Conservation (phyloP, 2,329 filamentous ascomycete genomes). For the Curvularia sp. region DNA sequence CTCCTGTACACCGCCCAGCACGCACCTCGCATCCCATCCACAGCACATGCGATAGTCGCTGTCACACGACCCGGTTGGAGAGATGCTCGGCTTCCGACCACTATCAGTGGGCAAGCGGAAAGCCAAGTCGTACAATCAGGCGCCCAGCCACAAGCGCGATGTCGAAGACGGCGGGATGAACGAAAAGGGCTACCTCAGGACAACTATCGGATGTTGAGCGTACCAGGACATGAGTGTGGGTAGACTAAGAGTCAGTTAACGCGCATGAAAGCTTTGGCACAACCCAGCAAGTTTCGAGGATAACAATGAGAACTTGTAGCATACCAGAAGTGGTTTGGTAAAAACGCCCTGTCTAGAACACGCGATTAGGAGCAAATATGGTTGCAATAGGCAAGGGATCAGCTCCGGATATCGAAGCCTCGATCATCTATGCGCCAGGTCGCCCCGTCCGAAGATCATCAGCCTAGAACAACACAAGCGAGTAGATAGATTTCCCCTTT, state of each 20-base stretch:
- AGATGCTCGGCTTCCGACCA: constrained; percentile 49
- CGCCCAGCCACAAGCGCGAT: constrained; percentile 41
- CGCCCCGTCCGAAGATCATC: background rate
- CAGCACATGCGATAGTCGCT: constrained; percentile 15
- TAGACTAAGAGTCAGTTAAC: background rate
- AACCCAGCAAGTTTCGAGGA: background rate
- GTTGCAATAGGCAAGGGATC: background rate
- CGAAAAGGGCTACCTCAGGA: constrained; percentile 51
- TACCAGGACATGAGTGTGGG: background rate
- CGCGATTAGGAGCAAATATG: background rate
- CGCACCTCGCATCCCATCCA: too few species aligned
- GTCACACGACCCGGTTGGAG: background rate
- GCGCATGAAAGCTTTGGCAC: background rate
- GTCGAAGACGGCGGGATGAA: constrained; percentile 44
- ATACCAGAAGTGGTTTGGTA: background rate
- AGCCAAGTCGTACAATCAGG: constrained; percentile 41
- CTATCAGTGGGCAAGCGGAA: constrained; percentile 50
- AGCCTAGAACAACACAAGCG: background rate
- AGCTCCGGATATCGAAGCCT: background rate
- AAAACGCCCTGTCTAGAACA: too few species aligned
- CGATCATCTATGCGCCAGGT: background rate
- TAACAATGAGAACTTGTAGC: background rate
- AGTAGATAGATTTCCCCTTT: background rate
- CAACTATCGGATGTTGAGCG: background rate
- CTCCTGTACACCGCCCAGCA: too few species aligned